Conservation (phyloP, 805 yeast species). For the Debaryomyces maramus region DNA sequence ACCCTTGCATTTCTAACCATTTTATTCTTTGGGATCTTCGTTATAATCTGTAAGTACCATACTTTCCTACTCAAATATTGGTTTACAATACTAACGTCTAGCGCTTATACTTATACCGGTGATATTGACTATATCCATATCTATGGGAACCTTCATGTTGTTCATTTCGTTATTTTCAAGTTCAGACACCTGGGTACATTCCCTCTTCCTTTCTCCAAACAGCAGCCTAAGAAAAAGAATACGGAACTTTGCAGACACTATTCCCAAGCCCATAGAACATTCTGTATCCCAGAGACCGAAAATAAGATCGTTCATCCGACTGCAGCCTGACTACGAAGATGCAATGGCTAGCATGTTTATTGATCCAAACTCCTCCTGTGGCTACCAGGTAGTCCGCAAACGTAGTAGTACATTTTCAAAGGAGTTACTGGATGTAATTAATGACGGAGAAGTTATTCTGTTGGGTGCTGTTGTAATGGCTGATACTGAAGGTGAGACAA, state of each 20-base stretch:
- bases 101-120: conserved; percentile 4
- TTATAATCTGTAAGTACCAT: conserved; percentile 15
- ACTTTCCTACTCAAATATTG: too few relatives aligned
- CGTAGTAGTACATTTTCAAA: too few relatives aligned
- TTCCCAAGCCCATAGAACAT: conserved; percentile 6
- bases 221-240: background rate
- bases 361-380: too few relatives aligned
- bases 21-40: conserved; percentile 8
- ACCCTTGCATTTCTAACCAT: conserved; percentile 10
- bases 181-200: background rate
- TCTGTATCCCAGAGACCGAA: too few relatives aligned
- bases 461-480: conserved; percentile 3
- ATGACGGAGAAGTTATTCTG: conserved; percentile 1
- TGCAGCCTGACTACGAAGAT: too few relatives aligned
- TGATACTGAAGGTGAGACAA: conserved; percentile 1
- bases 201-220: background rate
- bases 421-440: conserved; percentile 3
- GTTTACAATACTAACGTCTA: background rate
- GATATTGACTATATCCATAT: background rate
- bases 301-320: too few relatives aligned
- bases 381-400: too few relatives aligned
- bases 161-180: background rate
- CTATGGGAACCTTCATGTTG: conserved; percentile 1
- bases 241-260: conserved; percentile 4
- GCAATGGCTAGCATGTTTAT: too few relatives aligned